Conservation (phyloP, 352 stramenopile genomes). For the Phytophthora chlamydospora region DNA sequence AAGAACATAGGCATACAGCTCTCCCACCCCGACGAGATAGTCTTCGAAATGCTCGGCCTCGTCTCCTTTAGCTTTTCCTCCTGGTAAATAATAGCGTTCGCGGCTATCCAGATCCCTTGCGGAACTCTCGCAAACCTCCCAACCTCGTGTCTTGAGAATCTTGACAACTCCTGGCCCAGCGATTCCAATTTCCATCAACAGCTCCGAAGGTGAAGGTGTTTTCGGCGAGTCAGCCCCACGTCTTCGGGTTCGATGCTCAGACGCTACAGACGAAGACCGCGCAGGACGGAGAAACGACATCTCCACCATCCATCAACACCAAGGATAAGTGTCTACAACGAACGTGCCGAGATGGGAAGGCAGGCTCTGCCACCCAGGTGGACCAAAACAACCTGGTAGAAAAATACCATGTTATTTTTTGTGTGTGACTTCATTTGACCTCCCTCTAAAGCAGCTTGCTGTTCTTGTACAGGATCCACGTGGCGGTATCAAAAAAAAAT, state of each 20-base stretch:
- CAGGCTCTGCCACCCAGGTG: too few relatives aligned
- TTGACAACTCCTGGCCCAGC: constrained; percentile 17
- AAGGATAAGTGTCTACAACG: too few relatives aligned
- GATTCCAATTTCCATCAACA: constrained; percentile 13
- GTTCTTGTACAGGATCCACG: too few relatives aligned
- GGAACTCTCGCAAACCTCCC: constrained; percentile 12
- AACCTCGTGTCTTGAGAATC: constrained; percentile 12
- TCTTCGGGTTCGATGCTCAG: constrained; percentile 2
- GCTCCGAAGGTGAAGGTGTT: constrained; percentile 10
- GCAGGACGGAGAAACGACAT: constrained; percentile 4
- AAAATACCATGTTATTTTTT: too few relatives aligned
- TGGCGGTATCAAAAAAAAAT: too few relatives aligned
- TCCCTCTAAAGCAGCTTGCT: too few relatives aligned
- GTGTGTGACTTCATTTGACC: too few relatives aligned
- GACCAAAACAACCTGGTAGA: too few relatives aligned
- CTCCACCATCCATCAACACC: constrained; percentile 1
- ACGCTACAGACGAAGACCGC: constrained; percentile 4
- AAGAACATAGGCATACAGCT: constrained; percentile 15
- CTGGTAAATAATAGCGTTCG: constrained; percentile 17
- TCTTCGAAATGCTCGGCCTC: constrained; percentile 3
- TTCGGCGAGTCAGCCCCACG: background rate
- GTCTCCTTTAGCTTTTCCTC: constrained; percentile 9
- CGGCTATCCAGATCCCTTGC: constrained; percentile 10
- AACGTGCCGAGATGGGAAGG: too few relatives aligned
- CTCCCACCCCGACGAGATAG: constrained; percentile 9